Percentiles rank a stretch among this genome's conserved stretches.
Evolutionary conservation across 306 rosid genomes (phyloP).

Genomic region (Quercus dentata): DNA sequence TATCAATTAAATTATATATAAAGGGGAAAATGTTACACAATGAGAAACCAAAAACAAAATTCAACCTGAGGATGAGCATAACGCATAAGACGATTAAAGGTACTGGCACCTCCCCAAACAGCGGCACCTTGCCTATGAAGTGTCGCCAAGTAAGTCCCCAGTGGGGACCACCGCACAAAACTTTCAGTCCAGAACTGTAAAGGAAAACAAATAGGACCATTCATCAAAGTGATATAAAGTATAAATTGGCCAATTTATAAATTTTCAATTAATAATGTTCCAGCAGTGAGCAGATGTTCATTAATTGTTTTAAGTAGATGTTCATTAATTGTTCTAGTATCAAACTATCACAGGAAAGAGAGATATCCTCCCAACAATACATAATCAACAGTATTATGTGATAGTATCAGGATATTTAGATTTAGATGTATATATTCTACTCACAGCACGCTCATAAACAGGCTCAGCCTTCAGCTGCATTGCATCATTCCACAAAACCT

Average conservation of each 20-base stretch:
- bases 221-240: not conserved
- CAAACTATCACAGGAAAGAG: not conserved
- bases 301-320: not conserved
- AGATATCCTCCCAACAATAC: not conserved
- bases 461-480: conserved; percentile 75
- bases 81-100: conserved; percentile 74
- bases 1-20: not conserved
- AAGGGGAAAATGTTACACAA: not conserved
- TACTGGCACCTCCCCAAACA: conserved; percentile 86
- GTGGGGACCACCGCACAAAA: conserved; percentile 86
- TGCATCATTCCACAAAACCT: conserved; percentile 89
- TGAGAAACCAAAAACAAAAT: not conserved
- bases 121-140: conserved; percentile 88
- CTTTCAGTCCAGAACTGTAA: conserved; percentile 90
- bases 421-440: conserved; percentile 16
- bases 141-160: conserved; percentile 87
- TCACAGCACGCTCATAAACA: conserved; percentile 73
- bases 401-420: not conserved
- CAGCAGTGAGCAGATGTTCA: not conserved
- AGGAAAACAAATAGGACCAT: conserved; percentile 8
- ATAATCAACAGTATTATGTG: not conserved
- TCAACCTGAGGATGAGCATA: conserved; percentile 85
- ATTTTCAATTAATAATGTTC: not conserved
- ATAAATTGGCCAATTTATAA: not conserved
- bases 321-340: not conserved